Base-by-base conservation (phyloP, 495 filamentous ascomycete species). In the Astrothelium subdiscretum region DNA sequence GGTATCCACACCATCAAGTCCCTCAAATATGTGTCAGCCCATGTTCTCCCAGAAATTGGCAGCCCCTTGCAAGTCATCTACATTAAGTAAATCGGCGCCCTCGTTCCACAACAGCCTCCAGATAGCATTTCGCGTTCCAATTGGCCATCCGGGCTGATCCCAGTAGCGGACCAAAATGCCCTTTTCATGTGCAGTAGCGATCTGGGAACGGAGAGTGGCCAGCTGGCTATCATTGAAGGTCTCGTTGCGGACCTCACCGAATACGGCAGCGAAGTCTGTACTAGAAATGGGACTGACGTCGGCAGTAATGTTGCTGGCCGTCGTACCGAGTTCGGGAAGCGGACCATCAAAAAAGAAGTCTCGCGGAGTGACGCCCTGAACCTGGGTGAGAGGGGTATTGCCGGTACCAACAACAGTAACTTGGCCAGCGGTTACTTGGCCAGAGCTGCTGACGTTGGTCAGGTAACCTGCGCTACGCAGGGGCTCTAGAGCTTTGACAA, bases 311-410 rank as follows among this genome's bases (percentile, higher is more conserved):
- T 79, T 76, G 32, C 68, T 62, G 58, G 69, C 62, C 4, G 76
- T 70, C 26, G 73, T 74, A 48, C 65, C 68, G 10, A 86, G 75
- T 2, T 72, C 62, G 2, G 78, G 72, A 24, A 87, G 76, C 15
- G 79, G 82, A 0, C 78, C 84, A 64, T 87, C 85, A 68, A 78
- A 87, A 75, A 87, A 87, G 61, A 81, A 81, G 69, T 85, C 80
- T 12, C 85, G 75, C 22, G 79, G 69, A 29, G 44, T 43, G 32
- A 80, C 70, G 27, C 77, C 72, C 32, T 77, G 75, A 11, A 88
- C 76, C 68, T 78, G 73, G 8, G 65, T 68, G 31, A 74, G 63
- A 0, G 73, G 73, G 1, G 73, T 72, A 59, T 72, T 72, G 57
- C 74, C 74, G 2, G 73, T 75, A 43, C 73, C 73, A 43, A 76